Percentiles rank a stretch among this genome's conserved stretches.
Evolutionary conservation across 768 basidiomycete genomes (phyloP).

Genomic region (Boletellus emodensis): DNA sequence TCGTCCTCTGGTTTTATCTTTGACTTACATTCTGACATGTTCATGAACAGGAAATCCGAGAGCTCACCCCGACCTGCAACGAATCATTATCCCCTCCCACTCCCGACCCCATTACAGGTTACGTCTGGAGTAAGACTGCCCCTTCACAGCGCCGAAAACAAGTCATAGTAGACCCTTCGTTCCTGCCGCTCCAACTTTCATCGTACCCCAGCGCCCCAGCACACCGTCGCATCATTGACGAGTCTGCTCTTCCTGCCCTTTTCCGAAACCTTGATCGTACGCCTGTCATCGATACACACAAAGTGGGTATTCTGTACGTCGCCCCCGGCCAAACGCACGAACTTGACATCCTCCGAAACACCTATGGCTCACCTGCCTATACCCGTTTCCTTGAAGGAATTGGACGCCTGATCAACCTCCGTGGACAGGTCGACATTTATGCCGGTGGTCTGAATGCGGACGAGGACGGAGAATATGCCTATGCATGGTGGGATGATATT

Average conservation of each 20-base stretch:
- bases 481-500: conserved; percentile 99
- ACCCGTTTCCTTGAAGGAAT: conserved; percentile 89
- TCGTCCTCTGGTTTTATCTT: background rate
- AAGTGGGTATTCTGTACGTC: conserved; percentile 94
- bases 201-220: conserved; percentile 51
- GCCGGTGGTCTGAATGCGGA: conserved; percentile 89
- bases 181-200: conserved; percentile 82
- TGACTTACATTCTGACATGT: conserved; percentile 5
- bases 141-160: conserved; percentile 89
- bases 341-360: conserved; percentile 81
- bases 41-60: conserved; percentile 21
- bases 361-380: conserved; percentile 92
- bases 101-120: conserved; percentile 77
- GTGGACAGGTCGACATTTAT: conserved; percentile 89
- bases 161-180: conserved; percentile 80
- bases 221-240: conserved; percentile 47
- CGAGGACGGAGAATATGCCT: conserved; percentile 93
- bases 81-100: conserved; percentile 27
- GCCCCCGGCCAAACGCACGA: conserved; percentile 87
- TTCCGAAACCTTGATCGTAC: conserved; percentile 72
- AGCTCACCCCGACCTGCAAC: conserved; percentile 2
- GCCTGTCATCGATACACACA: conserved; percentile 96
- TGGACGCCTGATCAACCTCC: conserved; percentile 81
- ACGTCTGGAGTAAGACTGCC: conserved; percentile 82
- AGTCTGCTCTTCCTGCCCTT: conserved; percentile 52